These are phyloP conservation scores for Saururus chinensis DNA, from an alignment of 164 flowering plant species.

Conservation along the genomic window DNA sequence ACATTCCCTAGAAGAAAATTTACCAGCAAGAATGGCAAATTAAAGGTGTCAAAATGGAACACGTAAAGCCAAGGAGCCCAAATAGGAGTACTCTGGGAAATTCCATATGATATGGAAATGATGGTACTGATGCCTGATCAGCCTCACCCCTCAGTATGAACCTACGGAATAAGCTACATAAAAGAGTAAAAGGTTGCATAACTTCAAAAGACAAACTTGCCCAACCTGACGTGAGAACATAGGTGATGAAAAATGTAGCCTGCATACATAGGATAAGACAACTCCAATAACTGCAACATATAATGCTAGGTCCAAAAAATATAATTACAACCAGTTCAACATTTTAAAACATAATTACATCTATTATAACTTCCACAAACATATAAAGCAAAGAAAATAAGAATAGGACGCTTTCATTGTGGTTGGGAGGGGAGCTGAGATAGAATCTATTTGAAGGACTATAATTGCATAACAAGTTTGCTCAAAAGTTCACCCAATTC, in stretches of 20 bases:
- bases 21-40: constrained; percentile 79
- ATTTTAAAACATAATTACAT: no score
- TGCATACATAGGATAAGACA: constrained; percentile 23
- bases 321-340: no score
- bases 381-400: no score
- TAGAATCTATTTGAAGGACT: no score
- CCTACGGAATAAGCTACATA: constrained; percentile 38
- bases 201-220: constrained; percentile 68
- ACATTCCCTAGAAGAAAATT: constrained; percentile 71
- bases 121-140: constrained; percentile 19
- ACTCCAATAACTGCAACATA: no score
- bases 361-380: no score
- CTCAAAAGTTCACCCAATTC: no score
- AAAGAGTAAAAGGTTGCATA: constrained; percentile 59
- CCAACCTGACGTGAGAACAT: constrained; percentile 96
- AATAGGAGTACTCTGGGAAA: constrained; percentile 73
- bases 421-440: no score
- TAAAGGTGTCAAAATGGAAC: constrained; percentile 71
- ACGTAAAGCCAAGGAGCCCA: constrained; percentile 84
- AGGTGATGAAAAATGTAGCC: constrained; percentile 84
- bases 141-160: constrained; percentile 34
- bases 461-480: no score
- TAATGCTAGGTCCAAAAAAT: no score
- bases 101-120: constrained; percentile 96
- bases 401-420: no score